These are phyloP conservation scores for Fusarium keratoplasticum DNA, from an alignment of 2,329 filamentous ascomycete species.

Conservation along the genomic window DNA sequence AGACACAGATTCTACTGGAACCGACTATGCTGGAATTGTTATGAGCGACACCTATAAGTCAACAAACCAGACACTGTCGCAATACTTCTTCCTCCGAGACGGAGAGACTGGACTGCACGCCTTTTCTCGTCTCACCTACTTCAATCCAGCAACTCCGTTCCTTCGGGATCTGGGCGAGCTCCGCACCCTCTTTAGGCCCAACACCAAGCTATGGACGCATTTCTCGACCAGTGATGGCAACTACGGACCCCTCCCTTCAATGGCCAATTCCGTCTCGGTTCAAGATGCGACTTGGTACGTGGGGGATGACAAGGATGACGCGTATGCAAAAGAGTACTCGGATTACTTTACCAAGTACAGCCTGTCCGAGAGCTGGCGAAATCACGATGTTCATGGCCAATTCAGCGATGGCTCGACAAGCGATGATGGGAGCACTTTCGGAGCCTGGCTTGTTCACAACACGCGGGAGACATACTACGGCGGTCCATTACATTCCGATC, in stretches of 20 bases:
- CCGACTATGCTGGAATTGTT: conserved; percentile 65
- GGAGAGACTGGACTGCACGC: conserved; percentile 70
- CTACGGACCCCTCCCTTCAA: conserved; percentile 59
- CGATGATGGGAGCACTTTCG: conserved; percentile 62
- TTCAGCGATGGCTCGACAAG: conserved; percentile 53
- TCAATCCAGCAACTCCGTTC: conserved; percentile 65
- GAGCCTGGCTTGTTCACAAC: conserved; percentile 72
- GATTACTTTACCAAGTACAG: conserved; percentile 76
- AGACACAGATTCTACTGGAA: conserved; percentile 57
- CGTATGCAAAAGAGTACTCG: conserved; percentile 64
- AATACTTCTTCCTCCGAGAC: conserved; percentile 72
- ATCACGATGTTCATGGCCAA: conserved; percentile 68
- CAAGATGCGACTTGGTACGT: conserved; percentile 73
- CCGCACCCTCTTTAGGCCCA: conserved; percentile 69
- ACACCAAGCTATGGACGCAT: conserved; percentile 69
- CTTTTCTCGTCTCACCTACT: conserved; percentile 68
- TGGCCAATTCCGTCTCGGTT: conserved; percentile 58
- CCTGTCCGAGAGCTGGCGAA: conserved; percentile 67
- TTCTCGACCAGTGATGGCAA: conserved; percentile 65
- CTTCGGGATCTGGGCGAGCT: conserved; percentile 69
- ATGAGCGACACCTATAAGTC: conserved; percentile 68
- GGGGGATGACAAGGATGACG: conserved; percentile 62
- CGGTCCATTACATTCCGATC: conserved; percentile 69
- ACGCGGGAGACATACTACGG: conserved; percentile 71
- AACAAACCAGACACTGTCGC: conserved; percentile 68